Evolutionary conservation across 495 filamentous ascomycete species (phyloP).

Genomic region (Xylaria grammica): DNA sequence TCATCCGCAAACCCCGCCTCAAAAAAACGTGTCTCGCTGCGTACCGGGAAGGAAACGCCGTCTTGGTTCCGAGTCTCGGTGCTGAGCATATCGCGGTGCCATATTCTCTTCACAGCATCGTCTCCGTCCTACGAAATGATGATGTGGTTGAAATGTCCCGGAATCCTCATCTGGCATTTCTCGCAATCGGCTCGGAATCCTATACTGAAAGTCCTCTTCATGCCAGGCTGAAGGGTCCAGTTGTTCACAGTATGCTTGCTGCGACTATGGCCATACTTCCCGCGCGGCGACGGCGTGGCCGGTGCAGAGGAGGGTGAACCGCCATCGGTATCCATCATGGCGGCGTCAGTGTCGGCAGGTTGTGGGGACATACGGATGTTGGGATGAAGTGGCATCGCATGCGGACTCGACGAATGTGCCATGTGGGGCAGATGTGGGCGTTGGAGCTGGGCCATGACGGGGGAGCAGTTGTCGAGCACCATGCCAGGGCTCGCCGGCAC

Average conservation of each 20-base stretch:
- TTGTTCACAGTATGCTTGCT: constrained; percentile 55
- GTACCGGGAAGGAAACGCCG: not conserved
- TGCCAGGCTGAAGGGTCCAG: constrained; percentile 55
- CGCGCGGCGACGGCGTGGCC: constrained; percentile 42
- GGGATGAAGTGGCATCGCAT: constrained; percentile 36
- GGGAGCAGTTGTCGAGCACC: constrained; percentile 41
- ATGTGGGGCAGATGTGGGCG: constrained; percentile 38
- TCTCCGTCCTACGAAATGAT: constrained; percentile 56
- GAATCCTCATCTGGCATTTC: constrained; percentile 78
- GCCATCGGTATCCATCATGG: constrained; percentile 42
- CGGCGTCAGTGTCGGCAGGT: constrained; percentile 28
- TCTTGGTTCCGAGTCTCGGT: not conserved
- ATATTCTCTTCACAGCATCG: not conserved
- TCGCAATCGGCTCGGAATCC: constrained; percentile 86
- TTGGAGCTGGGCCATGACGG: constrained; percentile 27
- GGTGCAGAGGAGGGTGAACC: constrained; percentile 34
- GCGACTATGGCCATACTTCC: constrained; percentile 46
- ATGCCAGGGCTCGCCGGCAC: constrained; percentile 41
- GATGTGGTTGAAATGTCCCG: constrained; percentile 89
- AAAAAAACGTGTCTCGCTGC: not conserved
- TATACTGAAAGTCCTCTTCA: constrained; percentile 77
- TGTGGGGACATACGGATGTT: constrained; percentile 39
- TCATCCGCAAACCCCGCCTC: not conserved
- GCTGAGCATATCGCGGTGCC: not conserved
- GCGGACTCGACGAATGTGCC: constrained; percentile 38